Percentiles rank a stretch among this genome's conserved stretches.
Evolutionary conservation across 2,329 filamentous ascomycete species (phyloP).

Genomic region (Aspergillus sp.): DNA sequence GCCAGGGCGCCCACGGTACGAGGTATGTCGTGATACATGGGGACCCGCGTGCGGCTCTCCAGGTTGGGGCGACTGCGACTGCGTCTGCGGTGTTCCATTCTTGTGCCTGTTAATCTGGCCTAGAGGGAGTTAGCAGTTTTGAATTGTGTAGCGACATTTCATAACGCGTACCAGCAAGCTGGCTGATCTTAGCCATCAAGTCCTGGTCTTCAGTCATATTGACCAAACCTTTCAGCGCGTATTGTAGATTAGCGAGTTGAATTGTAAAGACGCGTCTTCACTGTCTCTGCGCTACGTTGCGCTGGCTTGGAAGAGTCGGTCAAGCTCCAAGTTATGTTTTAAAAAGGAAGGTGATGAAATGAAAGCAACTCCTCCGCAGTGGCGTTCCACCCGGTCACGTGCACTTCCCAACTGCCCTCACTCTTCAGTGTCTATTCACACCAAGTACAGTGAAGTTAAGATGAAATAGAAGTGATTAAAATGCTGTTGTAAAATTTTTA

Average conservation of each 20-base stretch:
- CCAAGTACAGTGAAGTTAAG: neutral
- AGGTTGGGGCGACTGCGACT: slow-evolving; percentile 20
- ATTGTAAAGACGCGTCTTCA: neutral
- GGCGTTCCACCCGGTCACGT: slow-evolving; percentile 3
- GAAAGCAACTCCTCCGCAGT: neutral
- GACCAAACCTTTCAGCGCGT: slow-evolving; percentile 5
- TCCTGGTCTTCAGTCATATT: slow-evolving; percentile 57
- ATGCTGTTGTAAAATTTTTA: neutral
- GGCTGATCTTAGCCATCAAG: slow-evolving; percentile 56
- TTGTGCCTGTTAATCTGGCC: slow-evolving; percentile 81
- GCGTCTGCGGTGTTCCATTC: slow-evolving; percentile 48
- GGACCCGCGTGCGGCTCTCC: slow-evolving; percentile 22
- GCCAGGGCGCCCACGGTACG: slow-evolving; percentile 33
- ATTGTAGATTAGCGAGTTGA: neutral
- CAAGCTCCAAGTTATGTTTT: neutral
- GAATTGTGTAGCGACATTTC: slow-evolving; percentile 24
- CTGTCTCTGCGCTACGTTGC: neutral
- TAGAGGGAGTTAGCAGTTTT: slow-evolving; percentile 34
- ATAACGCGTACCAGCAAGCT: slow-evolving; percentile 52
- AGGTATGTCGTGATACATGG: slow-evolving; percentile 29
- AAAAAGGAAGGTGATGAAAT: neutral
- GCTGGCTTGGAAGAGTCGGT: neutral
- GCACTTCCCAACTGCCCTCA: neutral
- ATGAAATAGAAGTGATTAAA: neutral
- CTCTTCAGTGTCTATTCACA: neutral